Conservation (phyloP, 176 grass and related monocot species). For the Thalia dealbata region DNA sequence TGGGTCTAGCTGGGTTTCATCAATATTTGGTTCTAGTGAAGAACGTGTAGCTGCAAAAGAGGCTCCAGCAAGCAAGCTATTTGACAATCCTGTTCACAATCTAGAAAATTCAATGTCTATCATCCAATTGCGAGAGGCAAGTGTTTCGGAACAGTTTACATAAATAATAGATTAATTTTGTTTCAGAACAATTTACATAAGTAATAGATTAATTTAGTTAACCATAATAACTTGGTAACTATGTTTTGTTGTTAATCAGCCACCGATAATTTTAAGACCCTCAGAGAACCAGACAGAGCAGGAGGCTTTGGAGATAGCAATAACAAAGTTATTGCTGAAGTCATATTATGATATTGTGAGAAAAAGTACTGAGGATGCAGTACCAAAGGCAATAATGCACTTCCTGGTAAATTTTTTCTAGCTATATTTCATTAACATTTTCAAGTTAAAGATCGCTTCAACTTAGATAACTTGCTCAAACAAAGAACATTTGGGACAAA, state of each 20-base stretch:
- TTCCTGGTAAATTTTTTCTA: constrained; percentile 32
- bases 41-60: constrained; percentile 31
- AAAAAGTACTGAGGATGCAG: constrained; percentile 69
- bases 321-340: constrained; percentile 68
- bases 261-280: constrained; percentile 67
- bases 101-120: constrained; percentile 32
- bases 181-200: constrained; percentile 13
- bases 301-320: constrained; percentile 61
- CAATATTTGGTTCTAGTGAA: constrained; percentile 26
- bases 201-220: constrained; percentile 10
- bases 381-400: constrained; percentile 94
- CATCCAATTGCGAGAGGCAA: constrained; percentile 75
- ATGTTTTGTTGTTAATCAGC: constrained; percentile 26
- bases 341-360: constrained; percentile 97
- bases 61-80: constrained; percentile 29
- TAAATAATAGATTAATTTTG: constrained; percentile 1
- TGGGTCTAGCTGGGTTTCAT: constrained; percentile 42
- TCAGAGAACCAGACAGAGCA: constrained; percentile 62
- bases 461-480: not conserved
- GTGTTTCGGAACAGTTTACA: constrained; percentile 10
- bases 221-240: constrained; percentile 12
- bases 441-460: not conserved
- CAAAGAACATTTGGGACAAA: not conserved
- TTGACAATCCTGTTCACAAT: constrained; percentile 23
- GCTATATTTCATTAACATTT: not conserved